Evolutionary conservation across 2,329 filamentous ascomycete genomes (phyloP).

Genomic region (Stagonosporopsis tanaceti): DNA sequence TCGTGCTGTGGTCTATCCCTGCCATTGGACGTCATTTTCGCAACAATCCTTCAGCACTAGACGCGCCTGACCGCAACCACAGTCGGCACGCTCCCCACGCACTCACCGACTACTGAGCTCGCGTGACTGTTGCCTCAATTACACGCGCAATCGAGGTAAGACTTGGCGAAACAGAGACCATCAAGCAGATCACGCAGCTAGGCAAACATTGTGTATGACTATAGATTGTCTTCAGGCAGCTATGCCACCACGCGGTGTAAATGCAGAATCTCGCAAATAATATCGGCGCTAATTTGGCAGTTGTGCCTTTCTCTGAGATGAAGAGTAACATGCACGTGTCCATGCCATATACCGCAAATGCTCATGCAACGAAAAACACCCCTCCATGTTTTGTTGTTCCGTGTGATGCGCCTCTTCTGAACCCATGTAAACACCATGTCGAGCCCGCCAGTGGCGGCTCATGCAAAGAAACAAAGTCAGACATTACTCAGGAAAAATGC

Average conservation of each 20-base stretch:
- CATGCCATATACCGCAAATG: slow-evolving; percentile 28
- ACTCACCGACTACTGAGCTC: slow-evolving; percentile 2
- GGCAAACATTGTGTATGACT: not conserved
- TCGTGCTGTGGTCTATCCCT: slow-evolving; percentile 29
- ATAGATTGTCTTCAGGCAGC: slow-evolving; percentile 14
- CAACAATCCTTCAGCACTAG: slow-evolving; percentile 12
- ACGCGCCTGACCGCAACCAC: slow-evolving; percentile 16
- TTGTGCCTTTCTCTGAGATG: slow-evolving; percentile 13
- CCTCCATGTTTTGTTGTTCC: slow-evolving; percentile 25
- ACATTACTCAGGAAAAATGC: slow-evolving; percentile 28
- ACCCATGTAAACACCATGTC: slow-evolving; percentile 26
- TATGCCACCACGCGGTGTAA: slow-evolving; percentile 8
- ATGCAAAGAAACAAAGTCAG: slow-evolving; percentile 31
- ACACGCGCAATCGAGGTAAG: not conserved
- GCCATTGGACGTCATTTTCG: slow-evolving; percentile 37
- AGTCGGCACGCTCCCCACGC: not conserved
- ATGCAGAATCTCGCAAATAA: slow-evolving; percentile 17
- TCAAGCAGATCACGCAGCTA: not conserved
- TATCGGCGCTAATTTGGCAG: slow-evolving; percentile 15
- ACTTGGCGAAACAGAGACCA: not conserved
- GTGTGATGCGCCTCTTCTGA: slow-evolving; percentile 28
- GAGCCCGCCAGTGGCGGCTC: slow-evolving; percentile 22
- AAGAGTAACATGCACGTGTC: slow-evolving; percentile 18
- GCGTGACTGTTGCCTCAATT: slow-evolving; percentile 4
- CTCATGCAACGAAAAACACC: slow-evolving; percentile 22